Percentiles rank a stretch among this genome's conserved stretches.
Evolutionary conservation across 352 stramenopile species (phyloP).

Genomic region (Halophytophthora batemanensis): DNA sequence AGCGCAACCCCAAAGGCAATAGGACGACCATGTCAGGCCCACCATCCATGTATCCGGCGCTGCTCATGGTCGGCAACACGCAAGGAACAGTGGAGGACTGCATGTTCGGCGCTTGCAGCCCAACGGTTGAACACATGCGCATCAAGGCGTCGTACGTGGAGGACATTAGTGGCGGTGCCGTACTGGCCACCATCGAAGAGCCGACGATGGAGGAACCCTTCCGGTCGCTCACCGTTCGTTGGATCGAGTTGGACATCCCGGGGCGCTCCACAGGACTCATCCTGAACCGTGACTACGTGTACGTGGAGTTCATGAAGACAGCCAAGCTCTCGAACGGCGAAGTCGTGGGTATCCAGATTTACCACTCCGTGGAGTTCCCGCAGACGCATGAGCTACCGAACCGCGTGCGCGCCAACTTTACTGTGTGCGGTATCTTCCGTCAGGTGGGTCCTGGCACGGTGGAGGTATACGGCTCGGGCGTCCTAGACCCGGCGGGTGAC

Average conservation of each 20-base stretch:
- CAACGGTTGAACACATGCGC: constrained; percentile 30
- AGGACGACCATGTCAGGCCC: constrained; percentile 4
- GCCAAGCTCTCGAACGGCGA: constrained; percentile 23
- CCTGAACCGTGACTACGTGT: constrained; percentile 43
- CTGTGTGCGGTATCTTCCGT: constrained; percentile 33
- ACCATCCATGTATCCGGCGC: constrained; percentile 15
- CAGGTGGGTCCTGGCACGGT: constrained; percentile 26
- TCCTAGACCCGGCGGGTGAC: constrained; percentile 25
- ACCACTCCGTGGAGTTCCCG: constrained; percentile 41
- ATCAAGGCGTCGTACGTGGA: constrained; percentile 36
- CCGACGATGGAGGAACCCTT: constrained; percentile 20
- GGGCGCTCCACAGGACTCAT: constrained; percentile 24
- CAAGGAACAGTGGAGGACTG: constrained; percentile 29
- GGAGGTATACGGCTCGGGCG: constrained; percentile 26
- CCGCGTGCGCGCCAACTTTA: constrained; percentile 26
- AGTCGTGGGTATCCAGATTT: constrained; percentile 31
- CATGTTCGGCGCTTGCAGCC: constrained; percentile 34
- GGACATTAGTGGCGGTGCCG: constrained; percentile 23
- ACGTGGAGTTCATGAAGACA: constrained; percentile 35
- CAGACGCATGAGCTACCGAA: constrained; percentile 27
- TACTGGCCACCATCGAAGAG: constrained; percentile 28
- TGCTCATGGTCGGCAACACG: constrained; percentile 24
- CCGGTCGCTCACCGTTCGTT: constrained; percentile 29
- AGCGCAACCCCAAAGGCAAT: constrained; percentile 22
- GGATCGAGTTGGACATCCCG: constrained; percentile 34